Base-by-base conservation (phyloP, 352 stramenopile genomes). In the Pythium dissotocum region DNA sequence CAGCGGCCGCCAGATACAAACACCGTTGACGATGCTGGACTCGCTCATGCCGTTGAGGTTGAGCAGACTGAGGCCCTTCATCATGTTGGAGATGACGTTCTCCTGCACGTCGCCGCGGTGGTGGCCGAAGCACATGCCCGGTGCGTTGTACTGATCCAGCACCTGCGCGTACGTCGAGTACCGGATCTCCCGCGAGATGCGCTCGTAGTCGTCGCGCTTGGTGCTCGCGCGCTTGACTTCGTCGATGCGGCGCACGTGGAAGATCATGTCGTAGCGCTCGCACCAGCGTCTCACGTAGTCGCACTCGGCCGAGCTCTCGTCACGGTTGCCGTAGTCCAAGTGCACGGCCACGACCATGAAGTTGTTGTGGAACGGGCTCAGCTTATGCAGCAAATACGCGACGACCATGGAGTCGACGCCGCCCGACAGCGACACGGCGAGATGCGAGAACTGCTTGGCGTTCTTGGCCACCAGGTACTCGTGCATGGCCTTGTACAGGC, bases 331-430 rank as follows among this genome's bases (percentile, higher is more conserved):
- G 77, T 99, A 99, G 77, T 99, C 94, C 71, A 99, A 92, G 82
- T 99, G 97, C 58, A 98, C 89, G 4, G 91, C 94, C 52, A 97
- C 79, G 60, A 98, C 80, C 33, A 42, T 59, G 58, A 80, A 92
- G 21, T 78, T 72, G 70, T 79, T 78, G 63, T 92, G 81, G 26
- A 77, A 70, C 0, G 70, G 58, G 2, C 81, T 80, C 32, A 99
- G 78, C 53, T 94, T 87, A 58, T 93, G 81, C 38, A 99, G 85
- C 61, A 98, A 78, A 65, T 95, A 90, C 46, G 93, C 92, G 66
- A 99, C 93, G 18, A 99, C 97, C 97, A 99, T 99, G 58, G 93
- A 98, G 79, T 99, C 97, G 18, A 99, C 97, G 59, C 95, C 95
- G 52, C 96, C 96, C 6, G 93, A 98, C 24, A 99, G 78, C 42